These are phyloP conservation scores for Gloeophyllum trabeum DNA, from an alignment of 768 basidiomycete species.

Conservation along the genomic window DNA sequence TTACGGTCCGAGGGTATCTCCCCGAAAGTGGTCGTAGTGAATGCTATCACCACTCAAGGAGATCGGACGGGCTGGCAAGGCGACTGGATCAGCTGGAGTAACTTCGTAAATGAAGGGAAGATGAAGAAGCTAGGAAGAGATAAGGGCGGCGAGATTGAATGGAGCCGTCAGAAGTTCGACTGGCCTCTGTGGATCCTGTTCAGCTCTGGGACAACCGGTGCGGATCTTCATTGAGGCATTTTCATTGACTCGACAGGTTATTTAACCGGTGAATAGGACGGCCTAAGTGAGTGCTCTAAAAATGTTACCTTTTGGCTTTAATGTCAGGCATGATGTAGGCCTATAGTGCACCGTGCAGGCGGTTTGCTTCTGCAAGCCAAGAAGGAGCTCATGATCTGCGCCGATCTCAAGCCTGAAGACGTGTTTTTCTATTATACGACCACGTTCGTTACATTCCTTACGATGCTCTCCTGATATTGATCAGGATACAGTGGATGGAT, in stretches of 20 bases:
- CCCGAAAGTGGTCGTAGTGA: slow-evolving; percentile 48
- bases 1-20: slow-evolving; percentile 17
- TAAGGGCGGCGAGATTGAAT: slow-evolving; percentile 50
- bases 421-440: slow-evolving; percentile 81
- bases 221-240: slow-evolving; percentile 6
- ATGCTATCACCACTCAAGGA: slow-evolving; percentile 23
- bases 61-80: slow-evolving; percentile 27
- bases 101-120: slow-evolving; percentile 37
- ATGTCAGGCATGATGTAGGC: no score
- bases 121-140: slow-evolving; percentile 33
- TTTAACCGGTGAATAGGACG: slow-evolving; percentile 23
- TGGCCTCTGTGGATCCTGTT: slow-evolving; percentile 83
- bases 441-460: no score
- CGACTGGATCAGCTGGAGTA: slow-evolving; percentile 44
- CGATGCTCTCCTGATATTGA: no score
- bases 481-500: slow-evolving; percentile 58
- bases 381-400: slow-evolving; percentile 63
- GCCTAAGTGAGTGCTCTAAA: slow-evolving; percentile 49
- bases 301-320: no score
- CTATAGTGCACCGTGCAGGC: slow-evolving; percentile 70
- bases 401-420: slow-evolving; percentile 51
- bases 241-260: no score
- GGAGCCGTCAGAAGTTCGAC: slow-evolving; percentile 53
- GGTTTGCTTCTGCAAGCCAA: slow-evolving; percentile 68
- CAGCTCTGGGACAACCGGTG: slow-evolving; percentile 75